These are phyloP conservation scores for Aureobasidium sp. DNA, from an alignment of 2,329 filamentous ascomycete species.

Conservation along the genomic window DNA sequence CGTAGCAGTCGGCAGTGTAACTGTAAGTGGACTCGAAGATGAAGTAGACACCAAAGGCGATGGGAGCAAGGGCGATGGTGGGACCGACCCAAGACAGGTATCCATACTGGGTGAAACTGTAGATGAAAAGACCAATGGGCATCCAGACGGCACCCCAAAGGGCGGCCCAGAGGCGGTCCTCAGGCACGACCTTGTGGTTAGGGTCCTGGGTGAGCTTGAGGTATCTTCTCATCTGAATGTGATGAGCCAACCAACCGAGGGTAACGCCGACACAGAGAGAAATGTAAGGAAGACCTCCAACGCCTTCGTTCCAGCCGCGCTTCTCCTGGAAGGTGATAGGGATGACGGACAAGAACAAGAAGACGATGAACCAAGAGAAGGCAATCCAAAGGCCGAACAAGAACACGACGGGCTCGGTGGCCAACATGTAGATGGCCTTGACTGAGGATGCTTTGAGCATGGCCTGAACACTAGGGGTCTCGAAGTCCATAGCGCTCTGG, in stretches of 20 bases:
- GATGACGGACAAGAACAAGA: slow-evolving; percentile 48
- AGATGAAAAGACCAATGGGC: slow-evolving; percentile 46
- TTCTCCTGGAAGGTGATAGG: slow-evolving; percentile 47
- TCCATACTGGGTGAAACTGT: slow-evolving; percentile 48
- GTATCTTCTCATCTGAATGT: slow-evolving; percentile 47
- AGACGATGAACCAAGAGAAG: slow-evolving; percentile 49
- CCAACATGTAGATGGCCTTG: slow-evolving; percentile 45
- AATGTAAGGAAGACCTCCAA: slow-evolving; percentile 46
- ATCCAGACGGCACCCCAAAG: slow-evolving; percentile 43
- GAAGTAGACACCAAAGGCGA: slow-evolving; percentile 49
- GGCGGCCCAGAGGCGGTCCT: slow-evolving; percentile 44
- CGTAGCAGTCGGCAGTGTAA: slow-evolving; percentile 49
- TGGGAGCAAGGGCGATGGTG: slow-evolving; percentile 43
- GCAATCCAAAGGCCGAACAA: slow-evolving; percentile 47
- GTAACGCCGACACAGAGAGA: slow-evolving; percentile 44
- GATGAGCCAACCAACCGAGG: slow-evolving; percentile 41
- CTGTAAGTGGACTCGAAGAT: slow-evolving; percentile 42
- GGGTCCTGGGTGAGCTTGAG: slow-evolving; percentile 34
- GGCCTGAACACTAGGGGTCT: slow-evolving; percentile 42
- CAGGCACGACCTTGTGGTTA: slow-evolving; percentile 32
- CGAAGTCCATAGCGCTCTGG: slow-evolving; percentile 45
- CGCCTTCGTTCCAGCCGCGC: slow-evolving; percentile 46
- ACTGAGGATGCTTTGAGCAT: slow-evolving; percentile 45
- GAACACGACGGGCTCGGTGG: slow-evolving; percentile 45
- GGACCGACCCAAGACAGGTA: slow-evolving; percentile 45